Percentiles rank a stretch among this genome's conserved stretches.
Conservation (phyloP, 306 rosid genomes). For the Cicer pinnatifidum region DNA sequence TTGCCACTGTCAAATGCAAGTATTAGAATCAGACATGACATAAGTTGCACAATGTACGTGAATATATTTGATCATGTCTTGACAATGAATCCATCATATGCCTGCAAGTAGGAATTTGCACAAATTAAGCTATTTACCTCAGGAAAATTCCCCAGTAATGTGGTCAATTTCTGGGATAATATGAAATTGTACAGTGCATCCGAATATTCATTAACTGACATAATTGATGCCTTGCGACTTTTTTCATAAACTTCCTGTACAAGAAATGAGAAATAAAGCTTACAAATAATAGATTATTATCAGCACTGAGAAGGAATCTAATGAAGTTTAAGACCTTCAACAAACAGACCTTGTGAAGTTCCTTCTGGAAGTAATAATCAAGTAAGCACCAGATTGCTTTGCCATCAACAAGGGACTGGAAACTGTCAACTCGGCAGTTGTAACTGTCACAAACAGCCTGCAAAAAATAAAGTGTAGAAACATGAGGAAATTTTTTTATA, state of each 20-base stretch:
- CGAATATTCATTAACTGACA: conserved; percentile 65
- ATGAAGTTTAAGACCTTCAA: conserved; percentile 63
- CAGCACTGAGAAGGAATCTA: conserved; percentile 21
- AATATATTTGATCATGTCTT: neutral
- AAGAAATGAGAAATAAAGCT: conserved; percentile 33
- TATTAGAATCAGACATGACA: neutral
- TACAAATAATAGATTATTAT: conserved; percentile 28
- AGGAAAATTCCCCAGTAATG: conserved; percentile 85
- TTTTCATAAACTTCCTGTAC: conserved; percentile 60
- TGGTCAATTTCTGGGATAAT: conserved; percentile 75
- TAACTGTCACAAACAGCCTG: conserved; percentile 83
- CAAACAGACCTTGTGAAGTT: conserved; percentile 67
- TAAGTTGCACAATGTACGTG: neutral
- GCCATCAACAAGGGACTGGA: conserved; percentile 82
- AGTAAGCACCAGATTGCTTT: conserved; percentile 98
- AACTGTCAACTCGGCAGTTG: conserved; percentile 59
- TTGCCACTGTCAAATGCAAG: too few relatives aligned
- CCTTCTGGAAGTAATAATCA: conserved; percentile 83
- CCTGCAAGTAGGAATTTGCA: conserved; percentile 13
- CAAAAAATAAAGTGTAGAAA: conserved; percentile 36
- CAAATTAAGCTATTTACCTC: conserved; percentile 61
- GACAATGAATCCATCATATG: conserved; percentile 18
- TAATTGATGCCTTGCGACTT: conserved; percentile 66
- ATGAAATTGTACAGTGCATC: conserved; percentile 89
- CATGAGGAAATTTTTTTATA: neutral